Conservation (phyloP, 495 filamentous ascomycete genomes). For the Penicillium herquei region DNA sequence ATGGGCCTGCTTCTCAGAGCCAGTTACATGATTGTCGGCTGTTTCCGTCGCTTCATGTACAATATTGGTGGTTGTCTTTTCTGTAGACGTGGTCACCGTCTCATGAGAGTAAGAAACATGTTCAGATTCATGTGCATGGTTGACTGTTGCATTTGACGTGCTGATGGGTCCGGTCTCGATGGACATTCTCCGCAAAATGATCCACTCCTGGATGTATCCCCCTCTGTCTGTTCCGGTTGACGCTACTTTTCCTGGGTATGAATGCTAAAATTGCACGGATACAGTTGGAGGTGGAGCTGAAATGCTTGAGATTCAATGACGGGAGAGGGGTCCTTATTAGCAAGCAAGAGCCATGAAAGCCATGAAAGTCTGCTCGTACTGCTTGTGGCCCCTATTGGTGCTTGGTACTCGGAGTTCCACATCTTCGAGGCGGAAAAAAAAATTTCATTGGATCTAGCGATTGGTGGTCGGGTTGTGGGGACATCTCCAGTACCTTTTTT, state of each 20-base stretch:
- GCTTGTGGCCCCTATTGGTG: neutral
- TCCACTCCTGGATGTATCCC: too few relatives aligned
- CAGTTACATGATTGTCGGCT: slow-evolving; percentile 7
- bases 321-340: slow-evolving; percentile 11
- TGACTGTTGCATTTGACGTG: slow-evolving; percentile 11
- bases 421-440: neutral
- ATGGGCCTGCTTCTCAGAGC: slow-evolving; percentile 16
- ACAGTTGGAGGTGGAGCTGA: too few relatives aligned
- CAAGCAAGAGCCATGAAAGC: slow-evolving; percentile 14
- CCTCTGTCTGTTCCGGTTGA: neutral
- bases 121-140: slow-evolving; percentile 8
- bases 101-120: slow-evolving; percentile 1
- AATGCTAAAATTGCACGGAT: too few relatives aligned
- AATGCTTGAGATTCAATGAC: neutral
- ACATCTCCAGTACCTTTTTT: neutral
- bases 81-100: neutral
- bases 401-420: neutral
- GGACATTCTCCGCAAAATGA: slow-evolving; percentile 22
- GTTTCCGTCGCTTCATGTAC: slow-evolving; percentile 3
- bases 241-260: neutral
- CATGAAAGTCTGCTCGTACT: neutral
- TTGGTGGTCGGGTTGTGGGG: neutral
- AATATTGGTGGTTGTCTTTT: slow-evolving; percentile 2
- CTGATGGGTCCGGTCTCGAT: slow-evolving; percentile 14
- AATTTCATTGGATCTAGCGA: neutral